Evolutionary conservation across 768 basidiomycete species (phyloP), one percentile per base, ranked within the genome.

Genomic region (Tricholoma matsutake): DNA sequence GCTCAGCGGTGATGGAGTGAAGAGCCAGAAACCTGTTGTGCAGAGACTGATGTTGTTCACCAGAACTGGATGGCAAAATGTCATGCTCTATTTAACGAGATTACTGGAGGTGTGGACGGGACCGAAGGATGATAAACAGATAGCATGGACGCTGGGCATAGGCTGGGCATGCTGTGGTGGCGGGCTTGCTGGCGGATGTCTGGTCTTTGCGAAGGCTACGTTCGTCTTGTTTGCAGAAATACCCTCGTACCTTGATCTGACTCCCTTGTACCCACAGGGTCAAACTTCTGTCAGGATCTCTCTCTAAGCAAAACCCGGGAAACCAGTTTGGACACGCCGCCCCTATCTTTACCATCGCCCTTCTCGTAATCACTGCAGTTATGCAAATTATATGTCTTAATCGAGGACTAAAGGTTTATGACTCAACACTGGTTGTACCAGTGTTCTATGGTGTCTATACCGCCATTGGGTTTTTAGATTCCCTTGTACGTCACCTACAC

Each of bases 361-460:
- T 88, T 10, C 83, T 89, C 37, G 81, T 79, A 4, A 70, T 84
- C 49, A 94, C 94, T 0, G 95, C 94, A 3, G 86, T 98, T 32
- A 74, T 88, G 53, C 96, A 98, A 71, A 96, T 98, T 59, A 86
- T 94, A 45, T 96, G 94, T 71, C 79, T 98, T 43, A 96, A 98
- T 69, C 87, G 89, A 43, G 95, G 91, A 6, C 79, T 96, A n/a
- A 86, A 86, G 68, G 88, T 92, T 8, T 96, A 96, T 66, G 95
- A 94, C 68, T 92, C 91, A 16, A 93, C 92, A 0, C 74, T 97
- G 0, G 94, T 97, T 16, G 95, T 97, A 0, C 96, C 96, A 0
- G 88, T 96, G 13, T 97, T 98, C 71, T 98, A 96, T 70, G 94
- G 94, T 9, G 87, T 94, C 9, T 96, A 95, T 69, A 95, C 93